Conservation (phyloP, 441 rosid genomes). For the Aleurites moluccanus region DNA sequence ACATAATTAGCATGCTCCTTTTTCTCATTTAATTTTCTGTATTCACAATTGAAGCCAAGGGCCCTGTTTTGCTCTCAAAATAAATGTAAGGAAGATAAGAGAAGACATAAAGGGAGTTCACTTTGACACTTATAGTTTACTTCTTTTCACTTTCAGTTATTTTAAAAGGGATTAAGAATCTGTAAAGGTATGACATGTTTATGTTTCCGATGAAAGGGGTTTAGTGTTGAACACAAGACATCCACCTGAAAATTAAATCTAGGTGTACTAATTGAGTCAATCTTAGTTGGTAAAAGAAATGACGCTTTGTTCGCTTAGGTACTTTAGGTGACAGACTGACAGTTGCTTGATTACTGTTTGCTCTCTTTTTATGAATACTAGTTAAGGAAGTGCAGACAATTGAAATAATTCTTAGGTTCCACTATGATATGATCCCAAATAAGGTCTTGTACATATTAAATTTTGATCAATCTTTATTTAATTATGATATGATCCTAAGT, state of each 20-base stretch:
- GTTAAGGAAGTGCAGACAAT: neutral
- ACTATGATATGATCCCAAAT: no score
- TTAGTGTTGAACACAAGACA: neutral
- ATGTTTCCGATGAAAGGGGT: neutral
- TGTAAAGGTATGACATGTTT: neutral
- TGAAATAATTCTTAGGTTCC: neutral
- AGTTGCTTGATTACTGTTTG: neutral
- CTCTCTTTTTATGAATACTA: neutral
- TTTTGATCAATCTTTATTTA: no score
- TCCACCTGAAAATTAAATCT: neutral
- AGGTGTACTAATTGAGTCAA: neutral
- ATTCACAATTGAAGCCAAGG: neutral
- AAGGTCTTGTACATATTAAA: no score
- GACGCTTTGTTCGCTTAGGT: neutral
- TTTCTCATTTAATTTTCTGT: neutral
- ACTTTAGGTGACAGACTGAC: neutral
- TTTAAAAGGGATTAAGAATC: neutral
- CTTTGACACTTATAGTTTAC: neutral
- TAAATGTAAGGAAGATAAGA: neutral
- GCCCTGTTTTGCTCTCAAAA: neutral
- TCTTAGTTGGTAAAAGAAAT: neutral
- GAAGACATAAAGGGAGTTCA: neutral
- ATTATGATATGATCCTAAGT: no score
- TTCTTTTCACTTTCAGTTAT: neutral
- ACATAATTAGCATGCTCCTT: neutral